A percentile compares a stretch with the other conserved stretches of the same genome.
Evolutionary conservation across 257 asterid genomes (phyloP).

Genomic region (Parsonsia alboflavescens): DNA sequence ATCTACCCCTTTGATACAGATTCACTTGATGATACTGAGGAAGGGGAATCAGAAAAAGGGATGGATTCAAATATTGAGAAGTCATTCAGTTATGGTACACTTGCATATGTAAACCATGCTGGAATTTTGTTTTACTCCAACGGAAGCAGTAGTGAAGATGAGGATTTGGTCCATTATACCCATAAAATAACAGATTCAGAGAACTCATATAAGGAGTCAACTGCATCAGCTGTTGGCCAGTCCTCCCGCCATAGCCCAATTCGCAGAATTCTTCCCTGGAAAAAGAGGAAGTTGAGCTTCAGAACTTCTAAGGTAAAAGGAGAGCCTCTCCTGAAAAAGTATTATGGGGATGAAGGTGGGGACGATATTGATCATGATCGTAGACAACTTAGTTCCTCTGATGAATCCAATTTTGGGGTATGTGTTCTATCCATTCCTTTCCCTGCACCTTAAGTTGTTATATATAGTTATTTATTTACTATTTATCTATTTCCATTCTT

Average conservation of each 20-base stretch:
- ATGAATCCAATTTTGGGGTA: slow-evolving; percentile 59
- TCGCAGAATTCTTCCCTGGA: slow-evolving; percentile 66
- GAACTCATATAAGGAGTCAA: slow-evolving; percentile 14
- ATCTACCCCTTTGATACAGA: slow-evolving; percentile 43
- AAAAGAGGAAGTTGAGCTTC: slow-evolving; percentile 66
- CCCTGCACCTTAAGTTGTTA: neutral
- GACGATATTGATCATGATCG: slow-evolving; percentile 92
- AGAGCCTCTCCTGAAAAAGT: slow-evolving; percentile 65
- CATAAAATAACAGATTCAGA: slow-evolving; percentile 28
- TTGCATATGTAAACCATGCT: slow-evolving; percentile 59
- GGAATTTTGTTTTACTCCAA: slow-evolving; percentile 37
- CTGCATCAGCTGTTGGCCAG: slow-evolving; percentile 25
- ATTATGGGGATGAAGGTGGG: slow-evolving; percentile 80
- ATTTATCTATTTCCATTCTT: neutral
- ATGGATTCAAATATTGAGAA: slow-evolving; percentile 26
- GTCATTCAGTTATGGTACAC: slow-evolving; percentile 57
- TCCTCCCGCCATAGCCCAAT: slow-evolving; percentile 34
- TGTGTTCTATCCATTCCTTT: neutral
- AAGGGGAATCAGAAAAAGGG: slow-evolving; percentile 34
- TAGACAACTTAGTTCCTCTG: slow-evolving; percentile 70
- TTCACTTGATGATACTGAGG: slow-evolving; percentile 40
- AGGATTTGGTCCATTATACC: slow-evolving; percentile 53
- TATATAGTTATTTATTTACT: neutral
- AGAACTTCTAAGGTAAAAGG: slow-evolving; percentile 62
- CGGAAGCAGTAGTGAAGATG: slow-evolving; percentile 51